Base-by-base conservation (phyloP, 1,139 yeast genomes). In the Pichia sp. region DNA sequence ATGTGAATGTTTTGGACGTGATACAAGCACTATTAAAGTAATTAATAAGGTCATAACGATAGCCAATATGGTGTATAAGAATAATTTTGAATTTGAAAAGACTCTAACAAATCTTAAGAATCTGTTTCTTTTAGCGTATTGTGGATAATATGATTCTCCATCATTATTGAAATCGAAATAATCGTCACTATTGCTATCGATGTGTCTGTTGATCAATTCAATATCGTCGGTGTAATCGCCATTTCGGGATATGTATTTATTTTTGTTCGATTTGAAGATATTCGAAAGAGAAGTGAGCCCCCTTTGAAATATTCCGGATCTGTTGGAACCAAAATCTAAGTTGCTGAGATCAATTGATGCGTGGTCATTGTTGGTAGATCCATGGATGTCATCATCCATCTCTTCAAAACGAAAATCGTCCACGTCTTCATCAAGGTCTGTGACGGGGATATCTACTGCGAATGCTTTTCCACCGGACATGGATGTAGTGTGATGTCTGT, bases 381-480 rank as follows among this genome's bases (percentile, higher is more conserved):
- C 17, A 20, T 32, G 24, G 30, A 14, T 7, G n/a, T 40, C 14
- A 12, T 40, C 18, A 12, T 19, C 32, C 10, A 68, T 71, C 42
- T 73, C 67, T 47, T 60, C 66, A 14, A 61, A 57, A 31, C 54
- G 55, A 44, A 52, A 45, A 14, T 58, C 56, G 45, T 78, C 81
- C 46, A 79, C 83, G 10, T 74, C 80, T 1, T 64, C 66, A 55
- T 81, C 86, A 48, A 81, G 66, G 55, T 81, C 75, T 1, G 83
- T 76, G 14, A 81, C 71, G 0, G 86, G 87, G 3, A 78, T 65
- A 54, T 81, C 87, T 9, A 73, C 79, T 1, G 63, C 60, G 53
- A 63, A 63, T 11, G 59, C 58, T 24, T 31, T 39, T 8, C 42
- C 39, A 7, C 21, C 20, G 14, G 45, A 34, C 48, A 45, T 45